Evolutionary conservation across 1,139 yeast species (phyloP), one percentile per base, ranked within the genome.

Genomic region (Lodderomyces jiufengensis): DNA sequence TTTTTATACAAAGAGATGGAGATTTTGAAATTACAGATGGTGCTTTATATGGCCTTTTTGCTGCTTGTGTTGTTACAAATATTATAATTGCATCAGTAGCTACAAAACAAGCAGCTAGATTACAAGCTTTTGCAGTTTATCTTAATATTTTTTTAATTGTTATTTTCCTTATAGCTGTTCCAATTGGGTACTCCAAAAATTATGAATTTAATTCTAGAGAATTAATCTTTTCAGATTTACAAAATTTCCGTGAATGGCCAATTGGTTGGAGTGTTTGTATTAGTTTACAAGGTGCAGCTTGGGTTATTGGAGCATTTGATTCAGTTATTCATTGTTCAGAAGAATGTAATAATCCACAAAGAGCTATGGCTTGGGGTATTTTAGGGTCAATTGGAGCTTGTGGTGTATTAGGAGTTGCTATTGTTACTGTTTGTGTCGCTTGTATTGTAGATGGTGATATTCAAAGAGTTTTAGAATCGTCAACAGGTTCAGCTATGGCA

Each of bases 281-380:
- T 33, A 67, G 80, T 12, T 73, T 82, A 72, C 71, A 80, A 70
- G 79, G 85, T 2, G 80, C 84, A 1, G 74, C 75, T 34, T 77
- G 83, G 83, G 74, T 80, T 11, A 76, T 77, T 48, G 80, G 80
- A 44, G 80, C 84, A 0, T 81, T 80, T 51, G 90, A 82, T 53
- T 75, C 84, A 5, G 79, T 83, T 46, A 78, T 81, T 33, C 90
- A 82, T 55, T 76, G 80, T 73, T 70, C 80, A 20, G 92, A 83
- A 55, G 90, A 83, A 52, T 84, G 84, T 18, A 64, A 66, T 29
- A 75, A 79, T 49, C 86, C 90, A 9, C 67, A 79, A 16, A 66
- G 62, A 36, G 77, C 85, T n/a, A 80, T 81, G 12, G 87, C 90
- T 9, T 57, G 74, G 29, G 90, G 87, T 22, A 81, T 64, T 15